Percentiles rank a stretch among this genome's conserved stretches.
Conservation (phyloP, 2,329 filamentous ascomycete species). For the Coniochaeta hoffmannii region DNA sequence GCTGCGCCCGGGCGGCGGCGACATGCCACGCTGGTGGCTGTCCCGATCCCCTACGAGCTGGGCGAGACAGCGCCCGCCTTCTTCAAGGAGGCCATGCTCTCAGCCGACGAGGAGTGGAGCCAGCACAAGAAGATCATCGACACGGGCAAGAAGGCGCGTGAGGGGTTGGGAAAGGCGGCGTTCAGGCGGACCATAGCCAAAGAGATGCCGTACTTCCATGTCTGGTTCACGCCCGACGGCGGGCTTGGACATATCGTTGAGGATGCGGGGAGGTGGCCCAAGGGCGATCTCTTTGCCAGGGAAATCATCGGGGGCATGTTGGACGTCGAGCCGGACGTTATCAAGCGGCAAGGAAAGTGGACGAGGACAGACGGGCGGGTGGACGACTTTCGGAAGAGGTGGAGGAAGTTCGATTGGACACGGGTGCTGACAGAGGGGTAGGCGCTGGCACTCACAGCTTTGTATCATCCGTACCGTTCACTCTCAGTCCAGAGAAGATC, state of each 20-base stretch:
- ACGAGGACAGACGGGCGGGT: conserved; percentile 59
- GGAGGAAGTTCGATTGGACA: conserved; percentile 91
- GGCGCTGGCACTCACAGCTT: background rate
- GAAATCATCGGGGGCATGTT: conserved; percentile 92
- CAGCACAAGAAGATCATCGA: conserved; percentile 95
- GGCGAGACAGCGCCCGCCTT: conserved; percentile 89
- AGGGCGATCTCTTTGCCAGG: conserved; percentile 84
- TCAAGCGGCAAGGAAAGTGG: conserved; percentile 90
- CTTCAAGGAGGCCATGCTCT: conserved; percentile 89
- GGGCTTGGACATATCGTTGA: conserved; percentile 91
- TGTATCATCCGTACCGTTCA: too few relatives aligned
- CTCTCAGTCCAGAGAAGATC: too few relatives aligned
- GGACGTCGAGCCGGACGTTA: conserved; percentile 69
- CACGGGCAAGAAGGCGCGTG: conserved; percentile 58
- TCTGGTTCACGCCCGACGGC: conserved; percentile 89
- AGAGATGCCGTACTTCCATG: conserved; percentile 98
- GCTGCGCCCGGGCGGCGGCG: conserved; percentile 68
- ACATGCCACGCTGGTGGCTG: conserved; percentile 78
- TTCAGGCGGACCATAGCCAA: conserved; percentile 80
- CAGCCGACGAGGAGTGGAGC: conserved; percentile 85
- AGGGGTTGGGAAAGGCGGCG: conserved; percentile 68
- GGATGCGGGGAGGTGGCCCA: conserved; percentile 76
- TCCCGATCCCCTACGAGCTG: conserved; percentile 85
- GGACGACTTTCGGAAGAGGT: conserved; percentile 74
- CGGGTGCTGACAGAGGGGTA: conserved; percentile 40